Conservation (phyloP, 176 grass and related monocot genomes). For the Metroxylon sagu region DNA sequence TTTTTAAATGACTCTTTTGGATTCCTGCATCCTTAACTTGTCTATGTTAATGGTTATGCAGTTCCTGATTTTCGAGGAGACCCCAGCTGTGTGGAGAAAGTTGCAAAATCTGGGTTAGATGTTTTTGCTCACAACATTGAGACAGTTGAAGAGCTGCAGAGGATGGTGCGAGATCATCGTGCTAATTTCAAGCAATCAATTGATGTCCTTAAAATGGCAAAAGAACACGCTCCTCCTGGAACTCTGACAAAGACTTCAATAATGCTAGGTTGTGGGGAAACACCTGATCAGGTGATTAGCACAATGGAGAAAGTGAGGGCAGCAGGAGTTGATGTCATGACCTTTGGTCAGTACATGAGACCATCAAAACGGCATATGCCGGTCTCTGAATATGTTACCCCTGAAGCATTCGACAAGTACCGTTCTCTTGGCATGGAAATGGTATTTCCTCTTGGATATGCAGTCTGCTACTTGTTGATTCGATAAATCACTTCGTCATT, state of each 20-base stretch:
- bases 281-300: conserved; percentile 72
- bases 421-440: conserved; percentile 67
- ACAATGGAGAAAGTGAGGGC: conserved; percentile 91
- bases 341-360: conserved; percentile 98
- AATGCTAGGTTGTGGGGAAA: conserved; percentile 92
- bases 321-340: conserved; percentile 93
- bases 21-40: no score
- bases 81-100: conserved; percentile 61
- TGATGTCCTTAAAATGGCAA: conserved; percentile 88
- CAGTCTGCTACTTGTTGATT: neutral
- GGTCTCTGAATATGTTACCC: conserved; percentile 92
- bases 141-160: conserved; percentile 90
- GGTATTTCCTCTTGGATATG: conserved; percentile 31
- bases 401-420: conserved; percentile 84
- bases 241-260: conserved; percentile 94
- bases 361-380: conserved; percentile 97
- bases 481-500: no score
- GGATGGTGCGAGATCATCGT: conserved; percentile 60
- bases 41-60: conserved; percentile 20
- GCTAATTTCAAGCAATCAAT: conserved; percentile 95
- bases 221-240: conserved; percentile 78
- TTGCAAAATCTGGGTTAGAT: conserved; percentile 83
- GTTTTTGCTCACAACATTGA: conserved; percentile 98
- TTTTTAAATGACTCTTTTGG: no score
- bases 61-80: conserved; percentile 95